A percentile compares a stretch with the other conserved stretches of the same genome.
phyloP scores from a whole-genome alignment of 768 basidiomycete species.

The Hirschioporus abietinus region DNA sequence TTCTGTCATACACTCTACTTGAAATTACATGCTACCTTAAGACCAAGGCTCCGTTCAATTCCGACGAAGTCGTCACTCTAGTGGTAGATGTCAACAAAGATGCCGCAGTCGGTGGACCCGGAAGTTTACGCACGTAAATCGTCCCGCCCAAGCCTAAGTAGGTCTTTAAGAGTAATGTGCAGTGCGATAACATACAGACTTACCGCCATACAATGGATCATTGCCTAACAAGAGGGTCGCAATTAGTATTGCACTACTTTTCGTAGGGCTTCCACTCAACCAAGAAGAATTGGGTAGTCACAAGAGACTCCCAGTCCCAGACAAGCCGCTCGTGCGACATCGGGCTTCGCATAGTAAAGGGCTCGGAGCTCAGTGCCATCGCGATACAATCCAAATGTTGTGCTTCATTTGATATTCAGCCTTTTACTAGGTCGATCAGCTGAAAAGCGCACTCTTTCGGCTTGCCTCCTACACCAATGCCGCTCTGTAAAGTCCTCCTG shows the following conservation, averaged over 20 bases:
- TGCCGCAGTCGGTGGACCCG: not conserved
- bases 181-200: slow-evolving; percentile 12
- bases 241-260: not conserved
- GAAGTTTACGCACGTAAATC: slow-evolving; percentile 56
- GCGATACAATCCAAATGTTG: slow-evolving; percentile 70
- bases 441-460: slow-evolving; percentile 54
- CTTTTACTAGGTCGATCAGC: not conserved
- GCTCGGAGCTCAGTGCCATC: slow-evolving; percentile 73
- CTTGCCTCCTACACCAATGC: slow-evolving; percentile 60
- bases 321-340: slow-evolving; percentile 66
- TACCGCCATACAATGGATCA: slow-evolving; percentile 76
- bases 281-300: slow-evolving; percentile 67
- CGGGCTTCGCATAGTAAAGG: slow-evolving; percentile 63
- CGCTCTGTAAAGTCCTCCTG: slow-evolving; percentile 41
- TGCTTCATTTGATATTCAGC: slow-evolving; percentile 36
- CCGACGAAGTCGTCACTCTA: slow-evolving; percentile 72
- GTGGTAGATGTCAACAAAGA: slow-evolving; percentile 6
- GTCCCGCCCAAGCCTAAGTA: slow-evolving; percentile 63
- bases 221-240: slow-evolving; percentile 43
- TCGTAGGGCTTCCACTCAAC: slow-evolving; percentile 33
- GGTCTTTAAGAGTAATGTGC: not conserved
- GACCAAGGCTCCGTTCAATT: slow-evolving; percentile 68
- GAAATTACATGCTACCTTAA: slow-evolving; percentile 34
- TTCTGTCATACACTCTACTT: not conserved
- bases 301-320: slow-evolving; percentile 56